Conservation (phyloP, 257 asterid genomes). For the Osmanthus fragrans region DNA sequence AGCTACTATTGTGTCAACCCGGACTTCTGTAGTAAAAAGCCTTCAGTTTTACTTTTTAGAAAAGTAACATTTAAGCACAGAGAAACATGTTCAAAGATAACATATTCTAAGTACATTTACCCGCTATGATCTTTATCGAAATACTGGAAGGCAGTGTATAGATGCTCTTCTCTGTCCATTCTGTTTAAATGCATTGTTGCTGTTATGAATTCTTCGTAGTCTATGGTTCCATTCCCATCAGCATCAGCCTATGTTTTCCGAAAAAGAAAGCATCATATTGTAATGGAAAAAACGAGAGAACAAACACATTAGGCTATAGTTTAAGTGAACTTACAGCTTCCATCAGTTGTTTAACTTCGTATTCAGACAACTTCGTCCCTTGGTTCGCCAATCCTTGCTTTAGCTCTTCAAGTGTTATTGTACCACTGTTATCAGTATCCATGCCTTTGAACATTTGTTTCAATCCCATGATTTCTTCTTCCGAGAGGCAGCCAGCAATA, state of each 20-base stretch:
- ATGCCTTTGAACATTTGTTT: slow-evolving; percentile 71
- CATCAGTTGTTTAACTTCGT: slow-evolving; percentile 65
- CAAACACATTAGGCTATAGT: not conserved
- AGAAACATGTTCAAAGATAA: not conserved
- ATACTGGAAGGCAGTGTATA: slow-evolving; percentile 94
- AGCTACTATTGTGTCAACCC: too few species aligned
- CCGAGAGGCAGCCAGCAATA: slow-evolving; percentile 74
- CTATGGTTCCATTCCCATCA: slow-evolving; percentile 96
- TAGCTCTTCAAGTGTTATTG: slow-evolving; percentile 73
- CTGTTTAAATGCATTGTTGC: slow-evolving; percentile 97
- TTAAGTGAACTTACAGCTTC: slow-evolving; percentile 56
- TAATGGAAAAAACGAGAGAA: not conserved
- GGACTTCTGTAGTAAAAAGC: too few species aligned
- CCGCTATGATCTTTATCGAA: slow-evolving; percentile 97
- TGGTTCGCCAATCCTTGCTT: slow-evolving; percentile 64
- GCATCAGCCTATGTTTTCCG: slow-evolving; percentile 70
- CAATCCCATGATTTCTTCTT: slow-evolving; percentile 76
- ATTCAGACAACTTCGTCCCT: slow-evolving; percentile 70
- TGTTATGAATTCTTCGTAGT: slow-evolving; percentile 92
- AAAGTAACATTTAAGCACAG: not conserved
- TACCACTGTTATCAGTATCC: slow-evolving; percentile 67
- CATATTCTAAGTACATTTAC: slow-evolving; percentile 33
- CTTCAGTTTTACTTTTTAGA: too few species aligned
- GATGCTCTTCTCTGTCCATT: slow-evolving; percentile 98
- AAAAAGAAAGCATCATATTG: not conserved